Base-by-base conservation (phyloP, 2,329 filamentous ascomycete species). In the Colletotrichum sp. region DNA sequence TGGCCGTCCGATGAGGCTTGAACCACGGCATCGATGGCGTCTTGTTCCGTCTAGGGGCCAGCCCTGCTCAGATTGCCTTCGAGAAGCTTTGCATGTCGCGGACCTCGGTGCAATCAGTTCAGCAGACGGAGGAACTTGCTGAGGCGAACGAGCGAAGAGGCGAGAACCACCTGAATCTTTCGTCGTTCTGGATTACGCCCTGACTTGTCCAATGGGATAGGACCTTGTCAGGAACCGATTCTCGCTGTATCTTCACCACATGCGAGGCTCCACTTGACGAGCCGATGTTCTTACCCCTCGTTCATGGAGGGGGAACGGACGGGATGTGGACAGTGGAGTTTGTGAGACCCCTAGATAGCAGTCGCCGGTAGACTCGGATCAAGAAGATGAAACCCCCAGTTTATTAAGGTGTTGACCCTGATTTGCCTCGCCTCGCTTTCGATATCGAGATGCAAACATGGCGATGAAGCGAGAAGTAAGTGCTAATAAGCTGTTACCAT, bases 401-500 rank as follows among this genome's bases (percentile, higher is more conserved):
- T 59, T 30, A n/a, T 28, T 43, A 21, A 59, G 13, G 30, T 64
- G 52, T 24, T 39, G 52, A 16, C 16, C 21, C 32, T 59, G 63
- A 39, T 30, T 68, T 59, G 24, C 66, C 16, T 68, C 30, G 30
- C 66, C 32, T 68, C 30, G 30, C 66, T 39, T 36, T n/a, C 30
- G 48, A 28, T 59, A 12, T 26, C 30, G 48, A 28, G 39, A 68
- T 43, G 66, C 66, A 43, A 60, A 60, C 16, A 68, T 36, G 21
- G 30, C 30, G 32, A 36, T 64, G 18, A 28, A 39, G 43, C 36
- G 26, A 39, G 55, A 69, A 48, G n/a, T 48, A 66, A 66, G 43
- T 73, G 63, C n/a, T 52, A 73, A 68, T 64, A 73, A 73, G 73
- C 32, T 68, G 39, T 68, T 75, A 64, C 73, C 73, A 75, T 73